Conservation (phyloP, 2,329 filamentous ascomycete species). For the Westerdykella ornata region DNA sequence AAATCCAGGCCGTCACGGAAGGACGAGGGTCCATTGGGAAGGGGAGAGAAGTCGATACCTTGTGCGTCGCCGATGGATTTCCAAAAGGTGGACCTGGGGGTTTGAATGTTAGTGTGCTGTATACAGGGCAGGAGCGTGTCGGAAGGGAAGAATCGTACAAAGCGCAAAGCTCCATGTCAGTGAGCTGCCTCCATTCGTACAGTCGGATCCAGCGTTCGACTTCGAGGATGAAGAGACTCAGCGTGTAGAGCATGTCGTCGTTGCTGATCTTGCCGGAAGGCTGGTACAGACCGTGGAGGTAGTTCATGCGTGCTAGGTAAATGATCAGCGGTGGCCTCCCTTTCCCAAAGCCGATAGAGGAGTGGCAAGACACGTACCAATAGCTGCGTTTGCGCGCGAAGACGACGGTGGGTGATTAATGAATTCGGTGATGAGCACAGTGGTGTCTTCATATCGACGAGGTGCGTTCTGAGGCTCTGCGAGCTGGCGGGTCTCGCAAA, state of each 20-base stretch:
- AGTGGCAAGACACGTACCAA: slow-evolving; percentile 21
- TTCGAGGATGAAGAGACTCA: slow-evolving; percentile 59
- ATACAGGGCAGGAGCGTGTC: neutral
- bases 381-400: slow-evolving; percentile 39
- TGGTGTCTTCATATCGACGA: slow-evolving; percentile 29
- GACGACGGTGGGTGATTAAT: slow-evolving; percentile 18
- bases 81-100: slow-evolving; percentile 58
- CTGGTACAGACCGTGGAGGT: slow-evolving; percentile 53
- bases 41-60: slow-evolving; percentile 49
- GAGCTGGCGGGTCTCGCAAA: slow-evolving; percentile 31
- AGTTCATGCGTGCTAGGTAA: slow-evolving; percentile 53
- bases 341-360: too few relatives aligned
- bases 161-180: slow-evolving; percentile 61
- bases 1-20: slow-evolving; percentile 49
- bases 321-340: too few relatives aligned
- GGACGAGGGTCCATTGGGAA: slow-evolving; percentile 35
- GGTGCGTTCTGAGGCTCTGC: slow-evolving; percentile 16
- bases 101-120: neutral
- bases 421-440: slow-evolving; percentile 30
- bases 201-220: slow-evolving; percentile 56
- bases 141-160: slow-evolving; percentile 25
- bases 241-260: slow-evolving; percentile 59
- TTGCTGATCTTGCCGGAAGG: slow-evolving; percentile 54
- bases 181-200: slow-evolving; percentile 65
- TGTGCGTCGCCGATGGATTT: slow-evolving; percentile 64